These are phyloP conservation scores for Ensete glaucum DNA, from an alignment of 176 grass and related monocot species.

Conservation along the genomic window DNA sequence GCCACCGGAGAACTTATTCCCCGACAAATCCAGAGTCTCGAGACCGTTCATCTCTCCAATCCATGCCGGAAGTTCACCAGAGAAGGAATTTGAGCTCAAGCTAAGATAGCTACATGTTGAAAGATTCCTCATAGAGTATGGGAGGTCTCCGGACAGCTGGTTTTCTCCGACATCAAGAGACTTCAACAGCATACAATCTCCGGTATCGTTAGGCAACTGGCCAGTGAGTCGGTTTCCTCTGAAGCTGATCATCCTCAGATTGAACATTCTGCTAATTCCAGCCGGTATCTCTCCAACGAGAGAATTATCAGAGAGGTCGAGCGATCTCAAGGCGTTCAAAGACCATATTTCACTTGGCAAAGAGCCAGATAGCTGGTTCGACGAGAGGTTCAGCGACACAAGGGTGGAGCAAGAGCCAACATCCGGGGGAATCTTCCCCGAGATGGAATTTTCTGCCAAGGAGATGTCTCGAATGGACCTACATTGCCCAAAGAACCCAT, in stretches of 20 bases:
- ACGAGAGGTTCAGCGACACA: conserved; percentile 60
- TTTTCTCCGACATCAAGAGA: conserved; percentile 72
- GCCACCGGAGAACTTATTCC: conserved; percentile 46
- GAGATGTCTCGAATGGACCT: conserved; percentile 65
- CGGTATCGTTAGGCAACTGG: conserved; percentile 64
- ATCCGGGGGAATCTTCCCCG: conserved; percentile 43
- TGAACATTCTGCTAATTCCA: conserved; percentile 82
- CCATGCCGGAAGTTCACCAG: conserved; percentile 77
- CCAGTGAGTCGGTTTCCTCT: conserved; percentile 56
- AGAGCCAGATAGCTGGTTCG: conserved; percentile 57
- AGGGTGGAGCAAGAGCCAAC: conserved; percentile 66
- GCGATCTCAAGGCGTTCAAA: conserved; percentile 68
- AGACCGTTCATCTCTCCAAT: conserved; percentile 72
- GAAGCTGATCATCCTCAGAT: conserved; percentile 65
- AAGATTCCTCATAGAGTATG: conserved; percentile 68
- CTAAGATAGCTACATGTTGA: conserved; percentile 66
- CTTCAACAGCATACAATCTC: conserved; percentile 71
- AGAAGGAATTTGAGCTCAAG: conserved; percentile 69
- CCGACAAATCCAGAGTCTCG: conserved; percentile 59
- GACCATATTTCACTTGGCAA: conserved; percentile 72
- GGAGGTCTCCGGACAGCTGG: conserved; percentile 57
- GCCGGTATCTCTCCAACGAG: conserved; percentile 60
- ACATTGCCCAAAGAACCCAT: conserved; percentile 62
- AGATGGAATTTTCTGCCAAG: conserved; percentile 60
- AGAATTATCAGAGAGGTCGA: conserved; percentile 73